Evolutionary conservation across 139 green algal species (phyloP), one percentile per base, ranked within the genome.

Genomic region (Chlamydomonas eustigma): DNA sequence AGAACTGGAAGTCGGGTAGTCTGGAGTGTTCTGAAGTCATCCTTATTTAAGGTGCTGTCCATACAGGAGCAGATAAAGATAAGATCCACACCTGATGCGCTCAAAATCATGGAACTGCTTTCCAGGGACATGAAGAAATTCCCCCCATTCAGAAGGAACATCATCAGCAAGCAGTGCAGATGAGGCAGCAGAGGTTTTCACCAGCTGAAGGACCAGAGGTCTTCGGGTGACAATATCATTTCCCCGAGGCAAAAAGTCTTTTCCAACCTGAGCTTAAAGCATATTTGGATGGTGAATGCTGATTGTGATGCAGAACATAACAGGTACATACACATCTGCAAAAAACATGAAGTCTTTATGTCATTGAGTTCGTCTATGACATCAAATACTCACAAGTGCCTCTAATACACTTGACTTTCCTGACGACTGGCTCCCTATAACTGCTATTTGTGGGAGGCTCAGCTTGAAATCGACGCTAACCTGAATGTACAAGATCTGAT

Each of bases 351-450:
- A 12, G 22, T 12, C 44, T 58, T 58, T 28, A 28, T 12, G 12
- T 12, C 44, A 58, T 58, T 58, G 22, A 58, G 22, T 22, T 22
- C 12, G 22, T 12, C 5, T 5, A 6, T n/a, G 28, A 69, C 12
- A 30, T 33, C 12, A 69, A 33, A 69, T 69, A 31, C 76, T 81
- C 81, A 97, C 96, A 77, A 99, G 69, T 4, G 93, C 89, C 81
- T 99, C 96, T 1, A 99, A 81, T 12, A 99, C 96, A 73, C 82
- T 93, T 34, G 82, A 93, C 76, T 99, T 99, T 75, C 96, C 96
- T 75, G 88, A 96, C 88, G 84, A 94, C 71, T 99, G 96, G 64
- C 88, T 94, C 6, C 96, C 96, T 24, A 99, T 87, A 6, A 98
- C 96, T 2, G 91, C 96, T 18, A 99, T 92, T 80, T 97, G 91